Base-by-base conservation (phyloP, 2,329 filamentous ascomycete genomes). In the Fusarium robinianum region DNA sequence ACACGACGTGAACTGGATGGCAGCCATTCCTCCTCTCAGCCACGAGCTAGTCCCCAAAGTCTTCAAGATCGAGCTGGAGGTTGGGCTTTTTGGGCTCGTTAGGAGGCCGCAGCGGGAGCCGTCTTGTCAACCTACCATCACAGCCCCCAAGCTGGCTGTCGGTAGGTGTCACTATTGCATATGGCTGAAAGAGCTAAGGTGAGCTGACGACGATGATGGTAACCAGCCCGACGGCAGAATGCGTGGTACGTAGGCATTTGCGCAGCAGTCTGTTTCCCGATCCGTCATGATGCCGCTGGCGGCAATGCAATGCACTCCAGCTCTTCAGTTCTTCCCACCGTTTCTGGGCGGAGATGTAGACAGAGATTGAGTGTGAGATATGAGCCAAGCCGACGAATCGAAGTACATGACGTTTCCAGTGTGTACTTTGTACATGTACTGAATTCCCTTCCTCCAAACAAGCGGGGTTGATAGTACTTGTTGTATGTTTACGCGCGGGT, bases 231-330 rank as follows among this genome's bases (percentile, higher is more conserved):
- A 18, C 21, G 11, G 16, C 26, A 51, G 37, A 47, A 51, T 54
- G 41, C 23, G 29, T 54, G 4, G 46, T 47, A 43, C 46, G 46
- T 47, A 51, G 30, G 36, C 41, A 21, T 29, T 53, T 51, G 51
- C 51, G 46, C 40, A 51, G 26, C 27, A 36, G 24, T 30, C 36
- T 45, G 30, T 31, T 9, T 18, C 19, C 32, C 33, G 7, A 24
- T 15, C 15, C 19, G 21, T 21, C 38, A 22, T 12, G 14, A 37
- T 35, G 15, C 16, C 17, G n/a, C 25, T 39, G 27, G 36, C n/a
- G n/a, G 36, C 36, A 39, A 23, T 31, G 36, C n/a, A 19, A 8
- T 8, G 15, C 15, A 19, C 12, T 7, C 26, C 25, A 8, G 5
- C 6, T 4, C 31, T n/a, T 8, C 31, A 24, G 7, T 22, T 10